Base-by-base conservation (phyloP, 148 eudicot species). In the Nepenthes gracilis region DNA sequence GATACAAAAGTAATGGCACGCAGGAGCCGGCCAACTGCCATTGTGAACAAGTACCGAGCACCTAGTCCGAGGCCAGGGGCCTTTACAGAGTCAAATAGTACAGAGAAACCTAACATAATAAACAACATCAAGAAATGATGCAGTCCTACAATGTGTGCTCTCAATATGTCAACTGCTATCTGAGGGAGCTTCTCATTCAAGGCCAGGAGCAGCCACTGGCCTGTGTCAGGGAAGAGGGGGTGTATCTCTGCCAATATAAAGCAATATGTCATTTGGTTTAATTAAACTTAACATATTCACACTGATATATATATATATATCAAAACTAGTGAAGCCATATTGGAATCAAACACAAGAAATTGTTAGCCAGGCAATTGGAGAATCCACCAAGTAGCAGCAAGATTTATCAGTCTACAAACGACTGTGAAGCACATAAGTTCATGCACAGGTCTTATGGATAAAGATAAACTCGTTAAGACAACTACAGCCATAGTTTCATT, bases 41-140 rank as follows among this genome's bases (percentile, higher is more conserved):
- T 82, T 35, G 99, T 94, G 70, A 94, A 94, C 75, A 94, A 70
- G 75, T 89, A 94, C 67, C 99, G 83, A 15, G 99, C 97, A 59
- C 90, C 99, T 48, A 94, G 71, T 40, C 99, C 99, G 43, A 94
- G 87, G 50, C 99, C 99, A 78, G 99, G 99, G 66, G 99, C 95
- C 77, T 89, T 84, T 47, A 94, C 81, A 54, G 92, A 86, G 68
- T 78, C 81, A 43, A 94, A 94, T 45, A 89, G 67, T 54, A 94
- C 99, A 36, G 99, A 94, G 72, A 94, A 94, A 56, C 76, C 92
- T 35, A 94, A 81, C 99, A 94, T 94, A 12, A 94, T 78, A 71
- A 89, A 94, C 63, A 94, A 61, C 97, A 94, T 94, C 70, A 94
- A 75, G 85, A 73, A 94, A 77, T 94, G 99, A 74, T 94, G 97